Evolutionary conservation across 2,329 filamentous ascomycete species (phyloP), one percentile per base, ranked within the genome.

Genomic region (Torrubiella hemipterigena): DNA sequence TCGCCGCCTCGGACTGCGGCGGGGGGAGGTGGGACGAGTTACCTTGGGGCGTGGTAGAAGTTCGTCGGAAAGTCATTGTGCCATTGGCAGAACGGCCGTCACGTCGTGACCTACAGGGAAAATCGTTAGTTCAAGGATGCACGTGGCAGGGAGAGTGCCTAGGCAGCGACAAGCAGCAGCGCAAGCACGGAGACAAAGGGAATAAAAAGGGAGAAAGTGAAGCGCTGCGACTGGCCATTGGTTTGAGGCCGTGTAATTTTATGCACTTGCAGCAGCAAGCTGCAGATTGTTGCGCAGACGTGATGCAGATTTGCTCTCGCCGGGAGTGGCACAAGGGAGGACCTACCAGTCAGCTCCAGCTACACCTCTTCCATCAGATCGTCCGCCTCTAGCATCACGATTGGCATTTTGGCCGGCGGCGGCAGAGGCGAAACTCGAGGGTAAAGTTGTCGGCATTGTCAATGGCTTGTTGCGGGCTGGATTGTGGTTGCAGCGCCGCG

Each of bases 381-480:
- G 73, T 52, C 66, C 72, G 59, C 57, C 59, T 61, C 67, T 68
- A 46, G 63, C 54, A 55, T 71, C 73, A 54, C 67, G 72, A 59
- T 54, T 75, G 53, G 65, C 61, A 47, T 69, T 77, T 56, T 83
- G 80, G 56, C 81, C 81, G 54, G 81, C 81, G 45, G 81, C 81
- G 48, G 81, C 81, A 52, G 81, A 85, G 54, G 81, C 81, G 61
- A 87, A 87, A 67, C 79, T 86, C 47, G 81, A 84, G 48, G 80
- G 77, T 56, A 85, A 71, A 63, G 81, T 77, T 54, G 77, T 74
- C 63, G 79, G 73, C 80, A 85, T 68, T 37, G 40, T 57, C 44
- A 44, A 29, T 37, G n/a, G 28, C 18, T 23, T 27, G 25, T 27
- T 25, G 23, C 23, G 27, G 17, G 26, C 11, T 27, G 12, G 28